Percentiles rank a stretch among this genome's conserved stretches.
Conservation (phyloP, 139 green algal genomes). For the Coccomyxa sp. region DNA sequence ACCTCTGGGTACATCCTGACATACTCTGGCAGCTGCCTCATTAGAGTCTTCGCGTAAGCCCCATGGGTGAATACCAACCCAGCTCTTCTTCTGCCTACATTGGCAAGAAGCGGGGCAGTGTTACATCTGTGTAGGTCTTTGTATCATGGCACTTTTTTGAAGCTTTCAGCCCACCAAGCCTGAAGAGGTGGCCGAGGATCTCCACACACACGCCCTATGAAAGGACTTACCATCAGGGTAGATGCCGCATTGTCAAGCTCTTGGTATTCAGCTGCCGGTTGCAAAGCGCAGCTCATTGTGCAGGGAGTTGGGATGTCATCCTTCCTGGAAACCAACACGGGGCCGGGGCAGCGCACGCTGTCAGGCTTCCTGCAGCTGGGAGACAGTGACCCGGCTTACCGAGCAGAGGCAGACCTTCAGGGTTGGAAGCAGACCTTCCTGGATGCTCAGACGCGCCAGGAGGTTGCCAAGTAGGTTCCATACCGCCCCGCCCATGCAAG, state of each 20-base stretch:
- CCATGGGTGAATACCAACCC: no score
- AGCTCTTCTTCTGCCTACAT: neutral
- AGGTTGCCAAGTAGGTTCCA: neutral
- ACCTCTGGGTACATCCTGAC: neutral
- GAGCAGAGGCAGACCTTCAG: neutral
- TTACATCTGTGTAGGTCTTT: no score
- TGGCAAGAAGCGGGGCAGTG: no score
- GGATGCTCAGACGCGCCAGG: neutral
- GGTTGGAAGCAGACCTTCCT: neutral
- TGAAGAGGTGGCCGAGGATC: neutral
- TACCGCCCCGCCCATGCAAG: neutral
- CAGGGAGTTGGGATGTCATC: conserved; percentile 54
- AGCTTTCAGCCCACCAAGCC: no score
- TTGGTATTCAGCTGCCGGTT: neutral
- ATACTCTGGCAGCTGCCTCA: neutral
- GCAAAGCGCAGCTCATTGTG: neutral
- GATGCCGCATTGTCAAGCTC: no score
- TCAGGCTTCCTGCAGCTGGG: neutral
- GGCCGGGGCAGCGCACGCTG: neutral
- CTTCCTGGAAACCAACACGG: conserved; percentile 39
- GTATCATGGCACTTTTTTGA: no score
- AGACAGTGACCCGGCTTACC: neutral
- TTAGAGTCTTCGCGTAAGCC: neutral
- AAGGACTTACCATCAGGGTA: neutral
- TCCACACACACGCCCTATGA: neutral